These are phyloP conservation scores for Mimosa bimucronata DNA, from an alignment of 306 rosid species.

Conservation along the genomic window DNA sequence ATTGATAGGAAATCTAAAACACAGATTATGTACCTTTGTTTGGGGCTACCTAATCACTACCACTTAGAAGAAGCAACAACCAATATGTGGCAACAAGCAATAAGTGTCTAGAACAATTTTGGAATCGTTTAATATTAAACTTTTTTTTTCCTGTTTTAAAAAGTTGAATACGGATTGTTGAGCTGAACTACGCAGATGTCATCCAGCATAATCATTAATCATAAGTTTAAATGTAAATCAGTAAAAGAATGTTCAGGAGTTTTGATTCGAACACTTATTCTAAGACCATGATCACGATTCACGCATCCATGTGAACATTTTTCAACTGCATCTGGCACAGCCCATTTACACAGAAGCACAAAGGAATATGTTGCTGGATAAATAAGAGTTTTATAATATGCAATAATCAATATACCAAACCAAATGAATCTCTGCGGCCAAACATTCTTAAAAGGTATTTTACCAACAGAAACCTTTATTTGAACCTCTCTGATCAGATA, in stretches of 20 bases:
- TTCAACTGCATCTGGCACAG: too few relatives aligned
- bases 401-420: too few relatives aligned
- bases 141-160: not conserved
- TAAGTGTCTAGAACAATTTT: not conserved
- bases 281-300: not conserved
- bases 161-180: not conserved
- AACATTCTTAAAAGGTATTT: too few relatives aligned
- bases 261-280: not conserved
- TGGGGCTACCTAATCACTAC: not conserved
- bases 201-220: not conserved
- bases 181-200: not conserved
- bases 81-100: not conserved
- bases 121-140: not conserved
- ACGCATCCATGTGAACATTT: too few relatives aligned
- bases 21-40: not conserved
- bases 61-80: not conserved
- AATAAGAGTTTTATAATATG: too few relatives aligned
- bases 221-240: not conserved
- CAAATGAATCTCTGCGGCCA: too few relatives aligned
- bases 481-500: not conserved
- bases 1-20: not conserved
- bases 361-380: too few relatives aligned
- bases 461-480: not conserved
- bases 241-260: not conserved
- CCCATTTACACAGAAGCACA: too few relatives aligned